Evolutionary conservation across 345 rosid species (phyloP).

Genomic region (Ailanthus altissimus): DNA sequence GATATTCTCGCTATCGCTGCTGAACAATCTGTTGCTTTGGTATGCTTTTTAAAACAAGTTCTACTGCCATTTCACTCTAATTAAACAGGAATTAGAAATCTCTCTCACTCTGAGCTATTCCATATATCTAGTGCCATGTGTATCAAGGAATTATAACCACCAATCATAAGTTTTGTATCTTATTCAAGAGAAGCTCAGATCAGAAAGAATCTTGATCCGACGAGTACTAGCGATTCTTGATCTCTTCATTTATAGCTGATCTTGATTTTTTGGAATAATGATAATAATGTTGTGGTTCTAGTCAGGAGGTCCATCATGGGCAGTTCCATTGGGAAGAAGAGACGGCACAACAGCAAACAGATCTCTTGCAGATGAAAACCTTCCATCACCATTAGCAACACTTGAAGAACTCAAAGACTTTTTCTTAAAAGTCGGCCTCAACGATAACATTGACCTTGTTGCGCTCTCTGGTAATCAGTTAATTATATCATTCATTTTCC

Average conservation of each 20-base stretch:
- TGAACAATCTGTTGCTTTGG: constrained; percentile 29
- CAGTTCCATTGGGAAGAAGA: constrained; percentile 34
- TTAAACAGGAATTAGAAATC: too few species aligned
- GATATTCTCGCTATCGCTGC: constrained; percentile 39
- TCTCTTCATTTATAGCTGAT: too few species aligned
- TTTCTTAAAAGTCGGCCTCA: constrained; percentile 27
- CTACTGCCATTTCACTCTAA: too few species aligned
- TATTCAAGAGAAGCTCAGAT: too few species aligned
- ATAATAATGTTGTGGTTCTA: constrained; percentile 3
- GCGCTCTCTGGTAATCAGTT: constrained; percentile 29
- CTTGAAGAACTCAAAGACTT: constrained; percentile 15
- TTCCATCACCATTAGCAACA: constrained; percentile 11
- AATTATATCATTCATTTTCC: too few species aligned
- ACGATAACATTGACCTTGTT: constrained; percentile 28
- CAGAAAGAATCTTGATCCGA: too few species aligned
- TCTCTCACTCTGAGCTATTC: background rate
- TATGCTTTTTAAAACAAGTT: background rate
- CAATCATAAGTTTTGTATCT: too few species aligned
- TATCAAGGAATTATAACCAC: too few species aligned
- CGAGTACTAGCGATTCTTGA: too few species aligned
- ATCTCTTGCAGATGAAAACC: constrained; percentile 15
- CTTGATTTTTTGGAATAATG: background rate
- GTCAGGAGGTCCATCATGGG: constrained; percentile 43
- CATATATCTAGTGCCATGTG: too few species aligned
- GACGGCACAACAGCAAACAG: constrained; percentile 35